A percentile compares a stretch with the other conserved stretches of the same genome.
Evolutionary conservation across 805 yeast genomes (phyloP).

Genomic region (Ogataea allantospora): DNA sequence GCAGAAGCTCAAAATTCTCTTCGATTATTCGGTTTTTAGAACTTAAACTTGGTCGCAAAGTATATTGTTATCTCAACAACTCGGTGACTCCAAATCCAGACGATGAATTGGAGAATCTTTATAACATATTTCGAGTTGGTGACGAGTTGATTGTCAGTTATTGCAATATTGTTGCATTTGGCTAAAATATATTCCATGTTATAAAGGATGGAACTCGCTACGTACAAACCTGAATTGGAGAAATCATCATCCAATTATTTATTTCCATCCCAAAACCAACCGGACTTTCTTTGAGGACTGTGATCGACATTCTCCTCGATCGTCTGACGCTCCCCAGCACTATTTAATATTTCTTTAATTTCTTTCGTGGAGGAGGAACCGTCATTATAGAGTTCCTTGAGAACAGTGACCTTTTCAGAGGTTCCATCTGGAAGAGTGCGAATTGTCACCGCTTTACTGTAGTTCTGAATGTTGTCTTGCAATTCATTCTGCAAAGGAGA

Average conservation of each 20-base stretch:
- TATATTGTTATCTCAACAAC: slow-evolving; percentile 45
- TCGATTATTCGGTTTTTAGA: slow-evolving; percentile 46
- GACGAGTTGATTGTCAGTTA: slow-evolving; percentile 45
- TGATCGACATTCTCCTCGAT: slow-evolving; percentile 16
- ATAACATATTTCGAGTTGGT: slow-evolving; percentile 34
- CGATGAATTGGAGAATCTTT: slow-evolving; percentile 40
- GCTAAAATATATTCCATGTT: slow-evolving; percentile 29
- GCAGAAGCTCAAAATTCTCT: slow-evolving; percentile 45
- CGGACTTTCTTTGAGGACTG: slow-evolving; percentile 16
- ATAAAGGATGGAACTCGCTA: no score
- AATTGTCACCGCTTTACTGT: slow-evolving; percentile 34
- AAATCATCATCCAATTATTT: no score
- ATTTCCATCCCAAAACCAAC: slow-evolving; percentile 33
- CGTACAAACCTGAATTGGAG: no score
- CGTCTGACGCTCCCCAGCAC: slow-evolving; percentile 35
- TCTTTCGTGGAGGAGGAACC: slow-evolving; percentile 42
- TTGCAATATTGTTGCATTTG: slow-evolving; percentile 47
- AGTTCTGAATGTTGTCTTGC: slow-evolving; percentile 22
- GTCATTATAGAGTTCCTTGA: slow-evolving; percentile 40
- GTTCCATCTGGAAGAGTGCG: slow-evolving; percentile 43
- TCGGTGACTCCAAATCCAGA: slow-evolving; percentile 47
- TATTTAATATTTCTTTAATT: slow-evolving; percentile 37
- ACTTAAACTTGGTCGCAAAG: slow-evolving; percentile 34
- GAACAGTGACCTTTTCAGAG: slow-evolving; percentile 38
- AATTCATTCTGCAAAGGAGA: slow-evolving; percentile 19